phyloP scores from a whole-genome alignment of 2,329 filamentous ascomycete genomes.

The Mollisiaceae sp. region DNA sequence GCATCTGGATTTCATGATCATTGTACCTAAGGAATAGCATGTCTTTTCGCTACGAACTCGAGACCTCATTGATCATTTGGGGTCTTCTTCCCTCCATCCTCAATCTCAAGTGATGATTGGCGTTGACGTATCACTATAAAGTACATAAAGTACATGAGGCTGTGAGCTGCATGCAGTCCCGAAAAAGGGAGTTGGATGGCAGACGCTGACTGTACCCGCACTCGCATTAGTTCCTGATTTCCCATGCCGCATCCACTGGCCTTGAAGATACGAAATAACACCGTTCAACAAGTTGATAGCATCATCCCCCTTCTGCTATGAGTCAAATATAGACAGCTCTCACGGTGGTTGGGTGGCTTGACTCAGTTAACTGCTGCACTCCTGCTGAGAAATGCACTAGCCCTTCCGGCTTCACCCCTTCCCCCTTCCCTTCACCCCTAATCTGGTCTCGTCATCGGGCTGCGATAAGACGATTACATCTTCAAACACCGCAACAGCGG shows the following conservation, averaged over 20 bases:
- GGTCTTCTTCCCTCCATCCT: conserved; percentile 5
- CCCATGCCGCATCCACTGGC: neutral
- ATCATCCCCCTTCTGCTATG: neutral
- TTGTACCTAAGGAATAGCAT: conserved; percentile 42
- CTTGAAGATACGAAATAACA: conserved; percentile 1
- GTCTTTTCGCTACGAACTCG: conserved; percentile 29
- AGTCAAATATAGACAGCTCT: neutral
- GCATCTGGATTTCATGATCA: conserved; percentile 33
- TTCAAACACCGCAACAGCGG: neutral
- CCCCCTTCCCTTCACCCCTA: neutral
- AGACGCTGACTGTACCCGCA: conserved; percentile 9
- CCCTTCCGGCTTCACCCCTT: neutral
- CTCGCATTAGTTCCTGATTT: neutral
- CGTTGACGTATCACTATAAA: neutral
- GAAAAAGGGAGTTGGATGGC: conserved; percentile 1
- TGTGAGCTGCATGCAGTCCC: conserved; percentile 5
- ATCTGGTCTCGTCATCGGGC: conserved; percentile 20
- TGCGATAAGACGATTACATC: conserved; percentile 17
- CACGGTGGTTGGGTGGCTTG: conserved; percentile 21
- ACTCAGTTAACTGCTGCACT: conserved; percentile 2
- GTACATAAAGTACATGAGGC: neutral
- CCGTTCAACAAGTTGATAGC: neutral
- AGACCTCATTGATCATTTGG: neutral
- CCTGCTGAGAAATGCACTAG: conserved; percentile 17
- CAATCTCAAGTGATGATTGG: neutral